phyloP scores from a whole-genome alignment of 306 rosid genomes.

The Inga leiocalycina region DNA sequence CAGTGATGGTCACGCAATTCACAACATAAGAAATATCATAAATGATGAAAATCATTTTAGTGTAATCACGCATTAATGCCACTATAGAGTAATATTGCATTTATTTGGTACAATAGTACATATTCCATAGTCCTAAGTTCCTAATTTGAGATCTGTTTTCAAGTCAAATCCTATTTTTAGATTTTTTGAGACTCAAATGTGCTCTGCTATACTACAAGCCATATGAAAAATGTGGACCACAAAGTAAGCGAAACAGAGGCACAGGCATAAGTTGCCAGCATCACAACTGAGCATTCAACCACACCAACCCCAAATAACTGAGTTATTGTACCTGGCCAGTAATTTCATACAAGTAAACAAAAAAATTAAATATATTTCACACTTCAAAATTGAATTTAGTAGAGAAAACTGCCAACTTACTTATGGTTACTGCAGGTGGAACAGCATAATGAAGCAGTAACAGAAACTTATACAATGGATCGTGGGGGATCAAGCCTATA shows the following conservation, averaged over 20 bases:
- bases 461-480: constrained; percentile 41
- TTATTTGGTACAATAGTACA: too few species aligned
- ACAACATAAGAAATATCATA: too few species aligned
- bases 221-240: constrained; percentile 39
- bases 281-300: constrained; percentile 40
- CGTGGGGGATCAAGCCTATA: constrained; percentile 36
- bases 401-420: constrained; percentile 22
- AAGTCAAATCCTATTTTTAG: too few species aligned
- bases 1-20: too few species aligned
- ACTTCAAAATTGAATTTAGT: too few species aligned
- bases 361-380: background rate
- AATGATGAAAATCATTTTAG: too few species aligned
- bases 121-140: too few species aligned
- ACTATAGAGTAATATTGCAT: too few species aligned
- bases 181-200: too few species aligned
- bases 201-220: constrained; percentile 18
- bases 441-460: constrained; percentile 42
- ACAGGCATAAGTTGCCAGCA: constrained; percentile 41
- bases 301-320: constrained; percentile 43
- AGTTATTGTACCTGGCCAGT: constrained; percentile 40
- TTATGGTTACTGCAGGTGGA: constrained; percentile 41
- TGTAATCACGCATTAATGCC: too few species aligned
- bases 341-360: background rate
- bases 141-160: too few species aligned
- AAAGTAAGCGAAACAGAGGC: constrained; percentile 39